Evolutionary conservation across 2,329 filamentous ascomycete genomes (phyloP).

Genomic region (Tympanopsis confertula): DNA sequence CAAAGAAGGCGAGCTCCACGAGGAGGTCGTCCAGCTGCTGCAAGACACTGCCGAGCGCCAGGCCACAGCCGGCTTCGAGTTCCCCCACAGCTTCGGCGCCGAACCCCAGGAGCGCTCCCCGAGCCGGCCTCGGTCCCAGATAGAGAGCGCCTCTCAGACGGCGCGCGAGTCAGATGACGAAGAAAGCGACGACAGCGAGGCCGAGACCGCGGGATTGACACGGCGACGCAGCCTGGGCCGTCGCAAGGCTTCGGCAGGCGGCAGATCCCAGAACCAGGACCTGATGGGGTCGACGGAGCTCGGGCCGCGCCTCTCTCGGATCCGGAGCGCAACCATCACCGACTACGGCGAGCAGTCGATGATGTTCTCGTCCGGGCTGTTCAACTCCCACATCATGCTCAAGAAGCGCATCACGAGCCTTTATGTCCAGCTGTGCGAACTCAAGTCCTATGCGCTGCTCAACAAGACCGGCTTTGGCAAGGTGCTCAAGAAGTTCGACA

Average conservation of each 20-base stretch:
- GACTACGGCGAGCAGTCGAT: constrained; percentile 70
- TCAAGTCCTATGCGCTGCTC: constrained; percentile 90
- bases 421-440: constrained; percentile 86
- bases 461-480: constrained; percentile 96
- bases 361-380: constrained; percentile 50
- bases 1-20: constrained; percentile 79
- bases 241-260: constrained; percentile 22
- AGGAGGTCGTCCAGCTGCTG: constrained; percentile 68
- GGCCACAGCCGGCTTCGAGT: constrained; percentile 17
- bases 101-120: constrained; percentile 1
- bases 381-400: constrained; percentile 66
- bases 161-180: constrained; percentile 37
- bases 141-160: constrained; percentile 26
- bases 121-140: constrained; percentile 6
- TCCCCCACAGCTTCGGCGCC: constrained; percentile 12
- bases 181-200: constrained; percentile 49
- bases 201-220: constrained; percentile 43
- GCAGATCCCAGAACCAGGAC: constrained; percentile 32
- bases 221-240: constrained; percentile 22
- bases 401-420: constrained; percentile 82
- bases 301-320: constrained; percentile 41
- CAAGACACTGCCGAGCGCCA: constrained; percentile 48
- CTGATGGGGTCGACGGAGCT: constrained; percentile 52
- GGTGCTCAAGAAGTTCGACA: constrained; percentile 96
- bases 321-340: constrained; percentile 64